These are phyloP conservation scores for Brassica rapa DNA, from an alignment of 345 rosid species.

Conservation along the genomic window DNA sequence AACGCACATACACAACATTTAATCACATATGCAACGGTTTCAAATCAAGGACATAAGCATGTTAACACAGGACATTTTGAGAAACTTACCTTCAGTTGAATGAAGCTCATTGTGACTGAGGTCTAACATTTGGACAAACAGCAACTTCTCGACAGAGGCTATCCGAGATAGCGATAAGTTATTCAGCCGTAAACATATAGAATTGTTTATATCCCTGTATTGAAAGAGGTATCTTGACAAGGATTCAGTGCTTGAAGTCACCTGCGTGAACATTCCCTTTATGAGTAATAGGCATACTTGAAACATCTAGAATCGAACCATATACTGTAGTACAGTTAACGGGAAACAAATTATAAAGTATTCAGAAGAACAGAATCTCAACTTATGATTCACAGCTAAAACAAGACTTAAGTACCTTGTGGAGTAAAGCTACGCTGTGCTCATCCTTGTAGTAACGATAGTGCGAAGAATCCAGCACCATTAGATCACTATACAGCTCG, in stretches of 20 bases:
- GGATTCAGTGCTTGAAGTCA: constrained; percentile 55
- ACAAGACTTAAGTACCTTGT: constrained; percentile 48
- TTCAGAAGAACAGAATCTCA: background rate
- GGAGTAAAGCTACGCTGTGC: constrained; percentile 64
- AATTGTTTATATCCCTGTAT: constrained; percentile 40
- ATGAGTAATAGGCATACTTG: constrained; percentile 12
- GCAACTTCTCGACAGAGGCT: constrained; percentile 65
- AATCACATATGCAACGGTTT: constrained; percentile 2
- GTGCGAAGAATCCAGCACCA: constrained; percentile 76
- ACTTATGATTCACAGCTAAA: constrained; percentile 7
- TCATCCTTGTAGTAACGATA: constrained; percentile 73
- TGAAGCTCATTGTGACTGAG: constrained; percentile 81
- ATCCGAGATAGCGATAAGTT: constrained; percentile 68
- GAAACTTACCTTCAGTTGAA: constrained; percentile 74
- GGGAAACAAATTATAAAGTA: too few species aligned
- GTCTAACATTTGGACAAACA: constrained; percentile 93
- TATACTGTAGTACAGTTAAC: background rate
- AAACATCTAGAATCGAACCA: background rate
- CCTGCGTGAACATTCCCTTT: constrained; percentile 53
- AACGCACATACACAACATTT: constrained; percentile 4
- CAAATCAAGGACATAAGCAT: background rate
- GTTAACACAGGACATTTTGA: background rate
- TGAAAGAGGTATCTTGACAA: constrained; percentile 54
- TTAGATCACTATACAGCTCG: constrained; percentile 59
- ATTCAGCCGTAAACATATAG: constrained; percentile 67